Base-by-base conservation (phyloP, 495 filamentous ascomycete species). In the Cercophora samala region DNA sequence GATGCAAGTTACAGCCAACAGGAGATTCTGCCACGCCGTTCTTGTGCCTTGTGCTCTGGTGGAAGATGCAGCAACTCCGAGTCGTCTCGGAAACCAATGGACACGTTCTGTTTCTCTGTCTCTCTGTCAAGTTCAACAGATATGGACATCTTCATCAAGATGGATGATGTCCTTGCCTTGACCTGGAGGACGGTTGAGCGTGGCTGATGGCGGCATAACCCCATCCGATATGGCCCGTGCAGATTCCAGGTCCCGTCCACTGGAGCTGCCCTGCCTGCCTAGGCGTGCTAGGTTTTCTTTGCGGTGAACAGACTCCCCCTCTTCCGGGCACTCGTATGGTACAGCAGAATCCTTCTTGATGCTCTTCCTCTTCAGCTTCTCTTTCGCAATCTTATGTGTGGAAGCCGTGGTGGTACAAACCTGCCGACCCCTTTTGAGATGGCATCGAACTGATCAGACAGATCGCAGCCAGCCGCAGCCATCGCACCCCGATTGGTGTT, bases 401-500 rank as follows among this genome's bases (percentile, higher is more conserved):
- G 37, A 46, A 46, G 13, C 37, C 37, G 11, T 46, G 37, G 37
- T 46, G 37, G 13, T 46, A 46, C 37, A 46, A 46, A 46, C 37
- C 13, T 13, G 37, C 11, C 37, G 37, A 46, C 37, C 37, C 37
- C 13, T 46, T 46, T 46, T 46, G 17, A 21, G 25, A 29, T 25
- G 58, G 58, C 58, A 60, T 58, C 62, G 55, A 60, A 68, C 64
- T 46, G 60, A 62, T 65, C 29, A 64, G 25, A 26, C 17, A 53
- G 55, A 65, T 62, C 58, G 51, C 11, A 53, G 46, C 58, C 59
- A 62, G 60, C 60, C 60, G 60, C 60, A 62, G 24, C n/a, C 37
- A 19, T 56, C 37, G 22, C 24, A 15, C 18, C 62, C 58, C 69
- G 58, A 70, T 70, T 69, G 67, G 63, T 53, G 66, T 46, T 51